A percentile compares a stretch with the other conserved stretches of the same genome.
phyloP scores from a whole-genome alignment of 2,329 filamentous ascomycete species.

The Beauveria scarabaeidicola region DNA sequence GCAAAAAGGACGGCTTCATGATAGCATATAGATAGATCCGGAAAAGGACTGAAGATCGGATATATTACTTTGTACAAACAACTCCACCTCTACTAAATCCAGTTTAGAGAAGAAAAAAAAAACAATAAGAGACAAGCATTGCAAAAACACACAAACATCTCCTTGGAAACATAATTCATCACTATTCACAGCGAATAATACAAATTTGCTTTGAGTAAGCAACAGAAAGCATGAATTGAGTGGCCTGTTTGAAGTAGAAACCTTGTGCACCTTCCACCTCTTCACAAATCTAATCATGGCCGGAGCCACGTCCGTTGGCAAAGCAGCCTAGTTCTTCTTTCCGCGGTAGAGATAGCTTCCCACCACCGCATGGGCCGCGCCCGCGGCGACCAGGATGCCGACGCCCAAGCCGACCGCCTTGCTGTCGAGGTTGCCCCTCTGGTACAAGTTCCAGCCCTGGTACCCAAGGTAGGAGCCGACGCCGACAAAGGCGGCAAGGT shows the following conservation, averaged over 20 bases:
- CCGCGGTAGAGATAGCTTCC: constrained; percentile 36
- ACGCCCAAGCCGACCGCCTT: constrained; percentile 41
- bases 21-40: constrained; percentile 8
- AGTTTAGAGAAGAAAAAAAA: not conserved
- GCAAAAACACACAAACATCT: not conserved
- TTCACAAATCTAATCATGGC: not conserved
- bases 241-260: not conserved
- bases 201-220: not conserved
- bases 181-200: constrained; percentile 7
- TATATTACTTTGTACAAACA: constrained; percentile 10
- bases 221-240: not conserved
- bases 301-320: not conserved
- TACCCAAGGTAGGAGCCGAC: constrained; percentile 45
- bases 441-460: constrained; percentile 48
- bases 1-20: not conserved
- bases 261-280: not conserved
- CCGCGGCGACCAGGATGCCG: constrained; percentile 41
- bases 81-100: constrained; percentile 3
- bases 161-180: not conserved
- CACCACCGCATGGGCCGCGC: constrained; percentile 40
- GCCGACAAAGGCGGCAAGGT: constrained; percentile 44
- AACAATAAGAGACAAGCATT: not conserved
- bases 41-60: not conserved
- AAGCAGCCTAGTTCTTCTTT: constrained; percentile 23
- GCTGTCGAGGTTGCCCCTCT: constrained; percentile 42